Percentiles rank a stretch among this genome's conserved stretches.
Evolutionary conservation across 1,284 basidiomycete genomes (phyloP).

Genomic region (Leccinum huronense): DNA sequence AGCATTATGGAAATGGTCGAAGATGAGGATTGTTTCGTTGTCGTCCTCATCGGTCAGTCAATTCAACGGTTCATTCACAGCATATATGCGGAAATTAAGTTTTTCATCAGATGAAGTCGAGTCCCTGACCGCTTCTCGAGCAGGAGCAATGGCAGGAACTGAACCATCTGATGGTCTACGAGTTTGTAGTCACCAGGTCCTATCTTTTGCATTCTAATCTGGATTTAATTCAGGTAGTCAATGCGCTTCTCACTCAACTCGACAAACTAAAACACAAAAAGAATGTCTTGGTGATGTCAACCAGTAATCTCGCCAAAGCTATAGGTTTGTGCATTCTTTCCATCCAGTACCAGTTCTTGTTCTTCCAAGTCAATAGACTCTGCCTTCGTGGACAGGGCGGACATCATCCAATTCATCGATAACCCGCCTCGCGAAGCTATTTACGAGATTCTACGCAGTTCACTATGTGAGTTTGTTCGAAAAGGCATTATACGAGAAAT

Average conservation of each 20-base stretch:
- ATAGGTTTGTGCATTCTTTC: conserved; percentile 65
- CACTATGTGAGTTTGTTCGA: conserved; percentile 75
- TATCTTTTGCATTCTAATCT: not conserved
- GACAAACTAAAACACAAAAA: conserved; percentile 92
- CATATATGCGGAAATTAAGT: conserved; percentile 9
- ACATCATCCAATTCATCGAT: conserved; percentile 94
- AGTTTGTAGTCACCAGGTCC: conserved; percentile 44
- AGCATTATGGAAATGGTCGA: conserved; percentile 87
- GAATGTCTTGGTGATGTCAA: conserved; percentile 96
- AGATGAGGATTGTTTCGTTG: conserved; percentile 87
- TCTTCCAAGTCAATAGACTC: conserved; percentile 56
- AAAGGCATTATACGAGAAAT: conserved; percentile 66
- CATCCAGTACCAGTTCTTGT: not conserved
- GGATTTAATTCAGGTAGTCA: conserved; percentile 75
- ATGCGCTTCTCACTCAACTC: conserved; percentile 94
- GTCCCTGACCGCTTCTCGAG: conserved; percentile 89
- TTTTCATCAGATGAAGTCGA: conserved; percentile 87
- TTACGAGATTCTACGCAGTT: conserved; percentile 90
- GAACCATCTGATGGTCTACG: conserved; percentile 96
- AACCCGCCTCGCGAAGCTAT: conserved; percentile 87
- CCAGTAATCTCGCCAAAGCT: conserved; percentile 91
- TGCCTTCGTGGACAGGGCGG: conserved; percentile 95
- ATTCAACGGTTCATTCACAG: not conserved
- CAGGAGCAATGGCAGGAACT: conserved; percentile 89
- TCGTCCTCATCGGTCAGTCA: conserved; percentile 87